Evolutionary conservation across 805 yeast species (phyloP).

Genomic region (Candida krabiensis): DNA sequence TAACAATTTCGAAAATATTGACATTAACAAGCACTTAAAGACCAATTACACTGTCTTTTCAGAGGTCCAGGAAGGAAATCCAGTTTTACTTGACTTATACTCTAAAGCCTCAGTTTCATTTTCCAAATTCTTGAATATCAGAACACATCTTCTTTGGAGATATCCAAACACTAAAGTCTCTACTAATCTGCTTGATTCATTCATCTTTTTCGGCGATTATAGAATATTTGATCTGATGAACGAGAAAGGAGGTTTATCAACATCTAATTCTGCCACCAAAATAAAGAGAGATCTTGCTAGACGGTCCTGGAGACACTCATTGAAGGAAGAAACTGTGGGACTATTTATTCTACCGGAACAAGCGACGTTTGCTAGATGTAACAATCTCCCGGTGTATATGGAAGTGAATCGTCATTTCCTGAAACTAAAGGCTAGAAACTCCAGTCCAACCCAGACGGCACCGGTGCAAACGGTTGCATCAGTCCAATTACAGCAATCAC

Average conservation of each 20-base stretch:
- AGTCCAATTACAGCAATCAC: slow-evolving; percentile 5
- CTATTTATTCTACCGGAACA: slow-evolving; percentile 69
- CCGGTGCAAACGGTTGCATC: slow-evolving; percentile 6
- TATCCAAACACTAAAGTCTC: slow-evolving; percentile 78
- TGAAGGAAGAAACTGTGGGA: slow-evolving; percentile 58
- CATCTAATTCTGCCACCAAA: slow-evolving; percentile 56
- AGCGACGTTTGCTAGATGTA: slow-evolving; percentile 71
- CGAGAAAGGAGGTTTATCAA: slow-evolving; percentile 26
- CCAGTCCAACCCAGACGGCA: slow-evolving; percentile 14
- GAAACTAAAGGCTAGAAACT: slow-evolving; percentile 56
- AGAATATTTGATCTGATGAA: slow-evolving; percentile 52
- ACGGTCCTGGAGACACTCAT: slow-evolving; percentile 84
- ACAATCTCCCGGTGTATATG: slow-evolving; percentile 77
- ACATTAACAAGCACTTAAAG: slow-evolving; percentile 64
- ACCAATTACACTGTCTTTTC: slow-evolving; percentile 69
- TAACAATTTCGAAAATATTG: slow-evolving; percentile 73
- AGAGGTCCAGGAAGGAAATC: slow-evolving; percentile 43
- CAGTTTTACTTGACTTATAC: slow-evolving; percentile 66
- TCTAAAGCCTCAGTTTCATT: slow-evolving; percentile 67
- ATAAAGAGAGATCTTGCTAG: slow-evolving; percentile 85
- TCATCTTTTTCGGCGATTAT: slow-evolving; percentile 63
- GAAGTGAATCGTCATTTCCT: slow-evolving; percentile 84
- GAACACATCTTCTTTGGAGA: slow-evolving; percentile 90
- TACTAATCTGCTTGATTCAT: slow-evolving; percentile 70
- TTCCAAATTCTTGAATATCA: slow-evolving; percentile 68